Evolutionary conservation across 257 asterid genomes (phyloP), one percentile per base, ranked within the genome.

Genomic region (Fraxinus pennsylvanica): DNA sequence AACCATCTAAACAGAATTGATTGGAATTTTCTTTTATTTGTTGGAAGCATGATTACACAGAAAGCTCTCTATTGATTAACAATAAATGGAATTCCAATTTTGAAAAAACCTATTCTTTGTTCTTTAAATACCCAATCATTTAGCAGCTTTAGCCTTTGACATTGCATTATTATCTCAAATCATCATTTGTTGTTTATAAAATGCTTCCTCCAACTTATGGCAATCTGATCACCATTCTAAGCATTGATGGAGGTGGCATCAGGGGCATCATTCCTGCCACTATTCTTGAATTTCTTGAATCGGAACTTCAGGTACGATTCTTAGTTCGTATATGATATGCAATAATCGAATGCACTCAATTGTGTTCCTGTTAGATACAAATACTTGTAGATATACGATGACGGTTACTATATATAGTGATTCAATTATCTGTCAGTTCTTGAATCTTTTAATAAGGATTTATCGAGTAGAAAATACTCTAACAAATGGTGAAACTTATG

Each of bases 191-290:
- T 43, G 15, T 10, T 43, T 0, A 43, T 0, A 43, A 43, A 43
- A 43, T 43, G 50, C 50, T 10, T 43, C 50, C 50, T 43, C 50
- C 50, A 43, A 43, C 15, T 43, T 43, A 43, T 43, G 50, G 50
- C 3, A 43, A 43, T 43, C 50, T 10, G 50, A 43, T 2, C 15
- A 43, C 50, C 50, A 19, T 52, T 47, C 88, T 92, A 15, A 92
- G 97, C 82, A 87, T 90, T 12, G 97, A 92, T 63, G 96, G 97
- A 22, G 97, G 97, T 65, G 97, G 93, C 66, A 89, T 92, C 22
- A 79, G 84, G 25, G 96, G 96, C 47, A 87, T 90, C 74, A 88
- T 92, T 74, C 97, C 97, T 0, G 90, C 88, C 59, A 78, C 81
- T 57, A 73, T 89, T 80, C 88, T 92, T 73, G 86, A 74, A 14